These are phyloP conservation scores for Zygosaccharomyces pseudobailii DNA, from an alignment of 1,139 yeast genomes.

Conservation along the genomic window DNA sequence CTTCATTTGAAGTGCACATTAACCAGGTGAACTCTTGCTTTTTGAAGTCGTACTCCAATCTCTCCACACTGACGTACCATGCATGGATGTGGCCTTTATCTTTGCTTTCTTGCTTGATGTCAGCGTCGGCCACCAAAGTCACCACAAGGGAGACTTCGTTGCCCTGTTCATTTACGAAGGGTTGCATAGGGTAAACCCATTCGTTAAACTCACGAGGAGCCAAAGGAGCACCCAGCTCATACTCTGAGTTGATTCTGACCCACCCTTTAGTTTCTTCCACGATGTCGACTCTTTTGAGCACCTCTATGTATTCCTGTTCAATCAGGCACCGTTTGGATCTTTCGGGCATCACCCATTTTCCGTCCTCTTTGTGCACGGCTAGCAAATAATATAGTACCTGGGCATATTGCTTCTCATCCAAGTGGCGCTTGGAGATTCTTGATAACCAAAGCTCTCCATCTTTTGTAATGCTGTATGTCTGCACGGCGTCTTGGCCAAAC, in stretches of 20 bases:
- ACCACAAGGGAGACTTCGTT: constrained; percentile 45
- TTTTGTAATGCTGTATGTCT: constrained; percentile 37
- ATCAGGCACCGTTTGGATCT: constrained; percentile 30
- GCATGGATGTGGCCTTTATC: constrained; percentile 38
- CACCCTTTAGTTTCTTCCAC: constrained; percentile 21
- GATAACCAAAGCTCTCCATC: constrained; percentile 45
- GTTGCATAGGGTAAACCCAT: constrained; percentile 45
- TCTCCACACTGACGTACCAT: constrained; percentile 56
- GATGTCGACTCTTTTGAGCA: constrained; percentile 22
- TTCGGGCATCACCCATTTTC: constrained; percentile 23
- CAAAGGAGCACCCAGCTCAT: constrained; percentile 36
- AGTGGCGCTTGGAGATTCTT: constrained; percentile 39
- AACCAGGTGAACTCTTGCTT: constrained; percentile 49
- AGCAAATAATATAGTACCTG: constrained; percentile 36
- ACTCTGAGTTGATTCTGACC: constrained; percentile 31
- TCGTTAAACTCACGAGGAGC: constrained; percentile 53
- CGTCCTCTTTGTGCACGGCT: constrained; percentile 20
- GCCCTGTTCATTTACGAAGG: constrained; percentile 11
- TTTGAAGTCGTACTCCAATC: constrained; percentile 39
- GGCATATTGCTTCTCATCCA: constrained; percentile 38
- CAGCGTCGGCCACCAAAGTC: constrained; percentile 44
- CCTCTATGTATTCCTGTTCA: constrained; percentile 33
- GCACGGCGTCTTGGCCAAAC: constrained; percentile 31
- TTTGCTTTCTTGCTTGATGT: constrained; percentile 20
- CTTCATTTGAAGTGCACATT: constrained; percentile 51